Percentiles rank a stretch among this genome's conserved stretches.
Evolutionary conservation across 164 flowering plant species (phyloP).

Genomic region (Vitis amurensis): DNA sequence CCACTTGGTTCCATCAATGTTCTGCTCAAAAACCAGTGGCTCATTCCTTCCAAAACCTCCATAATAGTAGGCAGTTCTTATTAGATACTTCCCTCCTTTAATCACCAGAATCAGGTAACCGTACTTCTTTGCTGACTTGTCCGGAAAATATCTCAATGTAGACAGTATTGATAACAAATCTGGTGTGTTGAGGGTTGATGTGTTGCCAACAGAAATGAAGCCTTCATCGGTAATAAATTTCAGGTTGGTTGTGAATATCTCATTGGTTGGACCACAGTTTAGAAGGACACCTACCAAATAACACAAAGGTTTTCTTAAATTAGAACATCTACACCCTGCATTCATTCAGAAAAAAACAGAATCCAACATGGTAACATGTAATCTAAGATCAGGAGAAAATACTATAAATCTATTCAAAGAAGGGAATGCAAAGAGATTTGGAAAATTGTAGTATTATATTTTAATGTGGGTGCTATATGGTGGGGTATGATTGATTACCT

Average conservation of each 20-base stretch:
- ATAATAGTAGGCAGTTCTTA: slow-evolving; percentile 73
- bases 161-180: slow-evolving; percentile 44
- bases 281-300: slow-evolving; percentile 42
- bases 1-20: slow-evolving; percentile 87
- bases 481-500: slow-evolving; percentile 30
- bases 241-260: slow-evolving; percentile 25
- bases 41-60: slow-evolving; percentile 77
- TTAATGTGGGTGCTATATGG: no score
- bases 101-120: slow-evolving; percentile 65
- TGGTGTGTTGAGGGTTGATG: slow-evolving; percentile 31
- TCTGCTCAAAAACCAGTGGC: slow-evolving; percentile 92
- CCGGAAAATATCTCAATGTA: slow-evolving; percentile 69
- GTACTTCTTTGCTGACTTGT: slow-evolving; percentile 46
- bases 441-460: no score
- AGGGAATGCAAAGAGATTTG: neutral
- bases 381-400: no score
- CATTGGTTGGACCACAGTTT: slow-evolving; percentile 55
- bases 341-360: neutral
- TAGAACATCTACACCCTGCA: no score
- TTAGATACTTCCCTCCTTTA: slow-evolving; percentile 62
- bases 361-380: no score
- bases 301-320: neutral
- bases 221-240: slow-evolving; percentile 60
- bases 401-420: neutral
- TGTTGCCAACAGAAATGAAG: slow-evolving; percentile 55